Percentiles rank a stretch among this genome's conserved stretches.
phyloP scores from a whole-genome alignment of 345 rosid species.

The Arabidopsis arenosa region DNA sequence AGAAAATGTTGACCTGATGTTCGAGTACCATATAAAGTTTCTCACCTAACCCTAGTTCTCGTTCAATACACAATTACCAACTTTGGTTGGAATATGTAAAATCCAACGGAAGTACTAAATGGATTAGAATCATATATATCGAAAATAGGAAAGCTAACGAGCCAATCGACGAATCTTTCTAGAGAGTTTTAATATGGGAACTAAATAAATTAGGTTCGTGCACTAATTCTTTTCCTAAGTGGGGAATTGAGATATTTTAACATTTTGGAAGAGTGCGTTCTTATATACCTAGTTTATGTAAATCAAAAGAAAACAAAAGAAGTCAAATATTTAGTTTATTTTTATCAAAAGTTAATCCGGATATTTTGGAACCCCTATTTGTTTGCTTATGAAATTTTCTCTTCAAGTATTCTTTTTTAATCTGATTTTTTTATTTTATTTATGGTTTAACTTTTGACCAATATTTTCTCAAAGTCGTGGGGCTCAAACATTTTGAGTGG shows the following conservation, averaged over 20 bases:
- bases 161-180: too few relatives aligned
- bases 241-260: constrained; percentile 2
- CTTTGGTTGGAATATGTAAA: not conserved
- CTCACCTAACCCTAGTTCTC: constrained; percentile 20
- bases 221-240: not conserved
- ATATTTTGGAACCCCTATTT: not conserved
- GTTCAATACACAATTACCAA: not conserved
- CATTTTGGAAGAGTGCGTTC: not conserved
- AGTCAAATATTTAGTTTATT: not conserved
- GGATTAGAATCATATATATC: not conserved
- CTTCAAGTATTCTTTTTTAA: too few relatives aligned
- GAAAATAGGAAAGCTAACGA: not conserved
- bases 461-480: constrained; percentile 20
- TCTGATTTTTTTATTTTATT: too few relatives aligned
- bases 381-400: too few relatives aligned
- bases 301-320: not conserved
- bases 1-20: not conserved
- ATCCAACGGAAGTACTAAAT: not conserved
- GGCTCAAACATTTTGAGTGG: constrained; percentile 31
- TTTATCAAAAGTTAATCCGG: not conserved
- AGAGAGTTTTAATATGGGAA: constrained; percentile 9
- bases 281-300: not conserved
- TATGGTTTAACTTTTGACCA: not conserved
- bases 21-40: not conserved
- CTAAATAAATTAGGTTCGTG: not conserved